Percentiles rank a stretch among this genome's conserved stretches.
phyloP scores from a whole-genome alignment of 129 eudicot genomes.

The Cynara cardunculus region DNA sequence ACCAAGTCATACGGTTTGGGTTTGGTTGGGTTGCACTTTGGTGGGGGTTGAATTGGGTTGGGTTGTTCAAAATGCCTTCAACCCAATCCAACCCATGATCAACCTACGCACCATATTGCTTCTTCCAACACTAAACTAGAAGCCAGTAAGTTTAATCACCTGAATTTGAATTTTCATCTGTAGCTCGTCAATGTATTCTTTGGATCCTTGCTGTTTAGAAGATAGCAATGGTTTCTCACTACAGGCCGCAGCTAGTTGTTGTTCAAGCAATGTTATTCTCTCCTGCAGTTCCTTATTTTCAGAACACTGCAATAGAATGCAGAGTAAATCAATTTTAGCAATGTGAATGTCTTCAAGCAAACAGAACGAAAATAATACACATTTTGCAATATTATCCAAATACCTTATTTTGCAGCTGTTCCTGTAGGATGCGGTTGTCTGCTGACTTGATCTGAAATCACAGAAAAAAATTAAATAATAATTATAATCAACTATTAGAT shows the following conservation, averaged over 20 bases:
- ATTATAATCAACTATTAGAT: constrained; percentile 7
- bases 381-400: background rate
- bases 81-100: no score
- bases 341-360: background rate
- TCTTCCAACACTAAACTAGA: background rate
- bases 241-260: constrained; percentile 56
- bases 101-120: background rate
- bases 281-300: constrained; percentile 80
- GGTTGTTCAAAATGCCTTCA: no score
- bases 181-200: constrained; percentile 62
- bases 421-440: constrained; percentile 91
- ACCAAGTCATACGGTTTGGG: no score
- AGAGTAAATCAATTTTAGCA: constrained; percentile 2
- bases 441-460: constrained; percentile 76
- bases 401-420: constrained; percentile 94
- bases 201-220: constrained; percentile 40
- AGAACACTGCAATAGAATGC: constrained; percentile 48
- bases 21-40: no score
- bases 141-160: constrained; percentile 39
- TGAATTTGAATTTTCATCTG: constrained; percentile 66
- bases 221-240: constrained; percentile 33
- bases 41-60: no score
- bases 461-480: background rate
- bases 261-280: constrained; percentile 66
- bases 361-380: constrained; percentile 2